Evolutionary conservation across 2,329 filamentous ascomycete genomes (phyloP).

Genomic region (Metarhizium brunneum): DNA sequence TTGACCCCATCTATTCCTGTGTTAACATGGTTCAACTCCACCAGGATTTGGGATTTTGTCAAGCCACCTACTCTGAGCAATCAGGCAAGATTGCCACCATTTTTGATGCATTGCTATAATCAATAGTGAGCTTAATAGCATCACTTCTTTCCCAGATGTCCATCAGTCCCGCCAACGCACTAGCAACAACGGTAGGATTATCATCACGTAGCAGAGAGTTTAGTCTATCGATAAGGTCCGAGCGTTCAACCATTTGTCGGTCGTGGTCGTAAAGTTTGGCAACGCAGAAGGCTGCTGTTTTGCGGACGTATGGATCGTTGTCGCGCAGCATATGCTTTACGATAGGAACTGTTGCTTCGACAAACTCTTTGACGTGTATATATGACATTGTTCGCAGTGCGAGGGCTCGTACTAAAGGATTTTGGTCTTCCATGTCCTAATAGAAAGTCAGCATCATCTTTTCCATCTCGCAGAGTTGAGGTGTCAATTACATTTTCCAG

Average conservation of each 20-base stretch:
- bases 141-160: conserved; percentile 99
- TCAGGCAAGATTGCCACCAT: conserved; percentile 94
- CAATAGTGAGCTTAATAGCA: conserved; percentile 94
- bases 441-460: conserved; percentile 8
- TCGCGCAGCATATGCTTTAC: conserved; percentile 79
- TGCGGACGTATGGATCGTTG: conserved; percentile 88
- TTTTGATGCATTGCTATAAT: conserved; percentile 95
- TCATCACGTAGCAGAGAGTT: conserved; percentile 89
- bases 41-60: not conserved
- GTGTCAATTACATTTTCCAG: conserved; percentile 57
- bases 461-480: not conserved
- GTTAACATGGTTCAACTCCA: not conserved
- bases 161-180: conserved; percentile 81
- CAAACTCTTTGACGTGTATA: conserved; percentile 91
- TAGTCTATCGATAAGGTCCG: conserved; percentile 83
- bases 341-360: conserved; percentile 78
- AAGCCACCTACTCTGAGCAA: conserved; percentile 74
- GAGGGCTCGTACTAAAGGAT: conserved; percentile 84
- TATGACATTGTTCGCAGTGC: conserved; percentile 95
- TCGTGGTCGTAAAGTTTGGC: conserved; percentile 98
- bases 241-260: conserved; percentile 76
- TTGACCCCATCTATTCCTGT: conserved; percentile 78
- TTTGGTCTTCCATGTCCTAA: conserved; percentile 90
- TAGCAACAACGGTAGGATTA: conserved; percentile 95
- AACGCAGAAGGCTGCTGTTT: conserved; percentile 92